Percentiles rank a stretch among this genome's conserved stretches.
phyloP scores from a whole-genome alignment of 805 yeast species.

The Teunomyces aglyptinius region DNA sequence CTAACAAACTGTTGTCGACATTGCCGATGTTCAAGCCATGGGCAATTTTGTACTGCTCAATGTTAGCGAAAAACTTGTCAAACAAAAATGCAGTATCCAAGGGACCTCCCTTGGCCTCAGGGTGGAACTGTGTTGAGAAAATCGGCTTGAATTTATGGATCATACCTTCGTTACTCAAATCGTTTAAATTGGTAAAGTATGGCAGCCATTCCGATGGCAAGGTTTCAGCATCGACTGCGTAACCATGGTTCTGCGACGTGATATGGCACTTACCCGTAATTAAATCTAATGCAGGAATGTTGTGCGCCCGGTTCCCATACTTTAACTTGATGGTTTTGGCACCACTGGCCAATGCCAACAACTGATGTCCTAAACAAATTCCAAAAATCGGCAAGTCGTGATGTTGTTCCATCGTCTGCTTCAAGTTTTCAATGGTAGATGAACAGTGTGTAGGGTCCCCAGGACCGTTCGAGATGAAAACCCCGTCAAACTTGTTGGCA shows the following conservation, averaged over 20 bases:
- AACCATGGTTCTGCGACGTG: constrained; percentile 98
- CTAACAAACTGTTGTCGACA: constrained; percentile 49
- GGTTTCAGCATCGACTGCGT: constrained; percentile 85
- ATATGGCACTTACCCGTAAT: constrained; percentile 93
- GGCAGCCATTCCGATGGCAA: constrained; percentile 79
- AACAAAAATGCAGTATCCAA: constrained; percentile 87
- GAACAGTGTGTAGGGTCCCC: constrained; percentile 96
- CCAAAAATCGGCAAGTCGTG: constrained; percentile 89
- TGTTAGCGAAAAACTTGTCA: constrained; percentile 79
- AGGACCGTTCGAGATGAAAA: constrained; percentile 94
- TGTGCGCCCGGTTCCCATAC: constrained; percentile 98
- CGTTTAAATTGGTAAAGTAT: constrained; percentile 89
- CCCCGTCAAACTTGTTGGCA: constrained; percentile 90
- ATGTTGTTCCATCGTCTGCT: constrained; percentile 60
- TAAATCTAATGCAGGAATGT: constrained; percentile 91
- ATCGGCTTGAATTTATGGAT: constrained; percentile 83
- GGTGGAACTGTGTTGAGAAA: constrained; percentile 97
- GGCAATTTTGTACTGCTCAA: constrained; percentile 48
- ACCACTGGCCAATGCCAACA: constrained; percentile 91
- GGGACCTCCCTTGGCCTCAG: constrained; percentile 99
- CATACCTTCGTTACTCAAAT: constrained; percentile 97
- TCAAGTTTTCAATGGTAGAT: constrained; percentile 70
- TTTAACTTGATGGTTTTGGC: constrained; percentile 90
- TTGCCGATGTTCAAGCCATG: constrained; percentile 43
- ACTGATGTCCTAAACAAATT: constrained; percentile 96